Evolutionary conservation across 371 early-diverging fungal genomes (phyloP).

Genomic region (Mortierella sp.): DNA sequence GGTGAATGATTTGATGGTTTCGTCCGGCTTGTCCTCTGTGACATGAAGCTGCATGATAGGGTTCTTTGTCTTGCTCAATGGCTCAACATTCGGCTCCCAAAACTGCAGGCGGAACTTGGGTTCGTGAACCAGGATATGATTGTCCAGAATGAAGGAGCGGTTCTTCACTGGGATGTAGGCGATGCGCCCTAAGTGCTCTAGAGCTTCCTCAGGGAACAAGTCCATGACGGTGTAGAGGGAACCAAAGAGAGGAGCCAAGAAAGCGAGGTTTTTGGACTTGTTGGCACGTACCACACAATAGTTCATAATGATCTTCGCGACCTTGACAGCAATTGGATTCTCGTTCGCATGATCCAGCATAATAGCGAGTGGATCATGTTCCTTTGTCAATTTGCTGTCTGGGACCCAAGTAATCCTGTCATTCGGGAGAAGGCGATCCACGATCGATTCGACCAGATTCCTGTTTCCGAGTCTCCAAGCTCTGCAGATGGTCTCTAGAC

Average conservation of each 20-base stretch:
- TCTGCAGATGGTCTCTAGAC: not conserved
- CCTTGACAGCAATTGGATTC: not conserved
- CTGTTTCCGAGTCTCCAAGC: not conserved
- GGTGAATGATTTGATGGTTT: conserved; percentile 1
- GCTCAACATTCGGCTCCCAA: not conserved
- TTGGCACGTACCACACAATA: conserved; percentile 14
- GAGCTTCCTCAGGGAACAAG: conserved; percentile 1
- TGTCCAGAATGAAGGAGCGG: conserved; percentile 5
- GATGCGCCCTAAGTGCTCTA: not conserved
- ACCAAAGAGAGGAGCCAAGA: conserved; percentile 9
- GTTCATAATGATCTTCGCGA: conserved; percentile 13
- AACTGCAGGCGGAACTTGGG: conserved; percentile 1
- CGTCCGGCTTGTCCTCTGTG: not conserved
- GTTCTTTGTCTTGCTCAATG: not conserved
- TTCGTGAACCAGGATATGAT: conserved; percentile 1
- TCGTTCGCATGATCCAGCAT: conserved; percentile 2
- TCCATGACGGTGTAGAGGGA: conserved; percentile 1
- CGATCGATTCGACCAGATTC: not conserved
- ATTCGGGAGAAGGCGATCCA: not conserved
- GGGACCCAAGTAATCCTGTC: not conserved
- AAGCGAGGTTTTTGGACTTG: conserved; percentile 1
- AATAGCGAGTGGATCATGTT: conserved; percentile 1
- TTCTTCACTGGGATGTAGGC: conserved; percentile 7
- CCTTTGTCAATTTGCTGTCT: not conserved
- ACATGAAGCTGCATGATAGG: conserved; percentile 22